Evolutionary conservation across 805 yeast species (phyloP).

Genomic region (Torulaspora quercuum): DNA sequence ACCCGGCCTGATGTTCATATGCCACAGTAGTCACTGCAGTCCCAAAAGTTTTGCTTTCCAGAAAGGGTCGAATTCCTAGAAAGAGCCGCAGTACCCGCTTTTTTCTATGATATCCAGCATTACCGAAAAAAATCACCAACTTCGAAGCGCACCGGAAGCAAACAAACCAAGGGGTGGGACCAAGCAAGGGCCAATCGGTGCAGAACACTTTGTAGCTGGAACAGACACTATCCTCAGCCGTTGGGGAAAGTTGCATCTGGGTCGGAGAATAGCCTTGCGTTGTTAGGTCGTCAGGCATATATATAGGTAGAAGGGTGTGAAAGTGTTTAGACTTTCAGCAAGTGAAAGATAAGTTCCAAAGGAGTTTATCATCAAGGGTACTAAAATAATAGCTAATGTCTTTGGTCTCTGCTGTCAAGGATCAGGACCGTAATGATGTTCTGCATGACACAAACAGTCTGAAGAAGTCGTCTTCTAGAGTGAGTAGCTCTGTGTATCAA

Average conservation of each 20-base stretch:
- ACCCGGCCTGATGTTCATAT: slow-evolving; percentile 1
- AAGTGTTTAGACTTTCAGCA: no score
- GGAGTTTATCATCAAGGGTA: background rate
- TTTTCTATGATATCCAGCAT: no score
- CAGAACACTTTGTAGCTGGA: slow-evolving; percentile 1
- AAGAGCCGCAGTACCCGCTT: background rate
- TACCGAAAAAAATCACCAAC: no score
- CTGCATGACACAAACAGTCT: slow-evolving; percentile 8
- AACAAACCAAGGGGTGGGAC: slow-evolving; percentile 5
- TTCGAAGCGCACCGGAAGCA: no score
- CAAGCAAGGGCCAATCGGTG: slow-evolving; percentile 7
- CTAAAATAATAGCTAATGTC: slow-evolving; percentile 24
- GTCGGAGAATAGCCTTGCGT: no score
- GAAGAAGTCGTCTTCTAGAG: slow-evolving; percentile 2
- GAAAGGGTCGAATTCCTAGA: slow-evolving; percentile 3
- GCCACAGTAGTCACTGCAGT: slow-evolving; percentile 4
- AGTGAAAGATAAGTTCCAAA: background rate
- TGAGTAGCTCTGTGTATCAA: slow-evolving; percentile 50
- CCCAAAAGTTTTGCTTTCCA: slow-evolving; percentile 1
- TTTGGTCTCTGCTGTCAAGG: slow-evolving; percentile 30
- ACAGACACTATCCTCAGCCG: background rate
- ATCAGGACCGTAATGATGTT: slow-evolving; percentile 13
- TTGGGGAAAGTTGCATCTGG: slow-evolving; percentile 2
- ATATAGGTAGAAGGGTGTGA: no score
- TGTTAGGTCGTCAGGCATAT: no score